Percentiles rank a stretch among this genome's conserved stretches.
These are phyloP conservation scores for Marasmius fiardii DNA, from an alignment of 1,284 basidiomycete genomes.

Conservation along the genomic window DNA sequence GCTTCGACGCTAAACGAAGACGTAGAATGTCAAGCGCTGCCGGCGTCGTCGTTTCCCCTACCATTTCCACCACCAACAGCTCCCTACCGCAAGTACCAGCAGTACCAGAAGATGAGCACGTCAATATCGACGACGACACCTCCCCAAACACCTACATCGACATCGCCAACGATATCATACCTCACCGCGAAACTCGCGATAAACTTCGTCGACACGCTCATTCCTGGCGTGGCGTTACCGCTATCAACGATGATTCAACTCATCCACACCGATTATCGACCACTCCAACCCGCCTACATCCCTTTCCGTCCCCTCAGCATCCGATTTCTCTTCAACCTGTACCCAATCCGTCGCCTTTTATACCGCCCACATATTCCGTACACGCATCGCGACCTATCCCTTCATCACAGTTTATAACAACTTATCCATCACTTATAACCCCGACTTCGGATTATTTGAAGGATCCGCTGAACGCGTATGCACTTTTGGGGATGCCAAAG, in stretches of 20 bases:
- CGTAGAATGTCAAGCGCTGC: slow-evolving; percentile 29
- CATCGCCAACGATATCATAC: slow-evolving; percentile 50
- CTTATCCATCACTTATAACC: slow-evolving; percentile 55
- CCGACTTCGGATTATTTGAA: slow-evolving; percentile 60
- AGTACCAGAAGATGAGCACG: slow-evolving; percentile 40
- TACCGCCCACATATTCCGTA: slow-evolving; percentile 48
- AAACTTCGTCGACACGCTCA: slow-evolving; percentile 57
- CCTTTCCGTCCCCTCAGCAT: slow-evolving; percentile 10
- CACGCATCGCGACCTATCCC: slow-evolving; percentile 50
- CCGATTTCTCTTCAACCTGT: background rate
- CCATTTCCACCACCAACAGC: slow-evolving; percentile 13
- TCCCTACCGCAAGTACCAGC: slow-evolving; percentile 14
- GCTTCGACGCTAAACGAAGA: slow-evolving; percentile 33
- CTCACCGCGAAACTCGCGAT: slow-evolving; percentile 46
- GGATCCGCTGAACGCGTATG: slow-evolving; percentile 68
- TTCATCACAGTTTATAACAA: slow-evolving; percentile 47
- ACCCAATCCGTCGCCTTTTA: slow-evolving; percentile 15
- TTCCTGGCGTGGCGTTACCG: slow-evolving; percentile 68
- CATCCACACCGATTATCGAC: slow-evolving; percentile 26
- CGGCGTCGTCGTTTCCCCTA: slow-evolving; percentile 16
- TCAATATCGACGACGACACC: slow-evolving; percentile 35
- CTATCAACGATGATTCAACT: slow-evolving; percentile 57
- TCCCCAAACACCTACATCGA: slow-evolving; percentile 39
- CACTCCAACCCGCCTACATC: slow-evolving; percentile 28
- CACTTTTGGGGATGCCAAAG: slow-evolving; percentile 69